phyloP scores from a whole-genome alignment of 164 flowering plant genomes.

The Nelumbo lutea region DNA sequence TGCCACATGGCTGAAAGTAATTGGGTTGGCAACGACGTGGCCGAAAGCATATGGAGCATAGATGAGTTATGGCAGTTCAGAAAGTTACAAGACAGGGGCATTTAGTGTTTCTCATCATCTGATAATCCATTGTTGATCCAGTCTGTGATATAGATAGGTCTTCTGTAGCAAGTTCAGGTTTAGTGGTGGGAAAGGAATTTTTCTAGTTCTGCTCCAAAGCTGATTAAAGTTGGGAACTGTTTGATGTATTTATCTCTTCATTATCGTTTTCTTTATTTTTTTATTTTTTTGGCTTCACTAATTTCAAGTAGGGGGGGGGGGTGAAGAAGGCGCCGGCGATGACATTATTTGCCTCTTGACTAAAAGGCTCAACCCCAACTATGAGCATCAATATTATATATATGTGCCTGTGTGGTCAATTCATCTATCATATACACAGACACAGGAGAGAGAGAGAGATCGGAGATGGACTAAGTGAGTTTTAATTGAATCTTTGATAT shows the following conservation, averaged over 20 bases:
- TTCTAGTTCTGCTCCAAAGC: background rate
- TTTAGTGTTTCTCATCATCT: background rate
- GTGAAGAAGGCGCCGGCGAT: conserved; percentile 3
- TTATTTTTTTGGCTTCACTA: too few relatives aligned
- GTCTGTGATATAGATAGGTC: background rate
- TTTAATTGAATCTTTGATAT: background rate
- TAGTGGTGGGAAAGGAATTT: background rate
- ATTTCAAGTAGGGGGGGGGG: conserved; percentile 8
- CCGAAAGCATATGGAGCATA: conserved; percentile 39
- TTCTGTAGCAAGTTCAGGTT: background rate
- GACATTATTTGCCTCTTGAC: conserved; percentile 7
- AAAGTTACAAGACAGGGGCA: conserved; percentile 15
- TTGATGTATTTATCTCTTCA: too few relatives aligned
- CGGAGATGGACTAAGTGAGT: background rate
- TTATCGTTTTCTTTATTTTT: too few relatives aligned
- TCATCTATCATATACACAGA: background rate
- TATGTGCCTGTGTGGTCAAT: conserved; percentile 1
- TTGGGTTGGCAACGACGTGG: conserved; percentile 33
- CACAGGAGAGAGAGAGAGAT: background rate
- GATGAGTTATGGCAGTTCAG: conserved; percentile 46
- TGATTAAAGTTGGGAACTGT: background rate
- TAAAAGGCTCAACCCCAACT: background rate
- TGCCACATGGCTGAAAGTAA: conserved; percentile 27
- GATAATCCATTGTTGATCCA: background rate
- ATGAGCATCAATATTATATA: background rate